phyloP scores from a whole-genome alignment of 2,329 filamentous ascomycete species.

The Annulohypoxylon truncatum region DNA sequence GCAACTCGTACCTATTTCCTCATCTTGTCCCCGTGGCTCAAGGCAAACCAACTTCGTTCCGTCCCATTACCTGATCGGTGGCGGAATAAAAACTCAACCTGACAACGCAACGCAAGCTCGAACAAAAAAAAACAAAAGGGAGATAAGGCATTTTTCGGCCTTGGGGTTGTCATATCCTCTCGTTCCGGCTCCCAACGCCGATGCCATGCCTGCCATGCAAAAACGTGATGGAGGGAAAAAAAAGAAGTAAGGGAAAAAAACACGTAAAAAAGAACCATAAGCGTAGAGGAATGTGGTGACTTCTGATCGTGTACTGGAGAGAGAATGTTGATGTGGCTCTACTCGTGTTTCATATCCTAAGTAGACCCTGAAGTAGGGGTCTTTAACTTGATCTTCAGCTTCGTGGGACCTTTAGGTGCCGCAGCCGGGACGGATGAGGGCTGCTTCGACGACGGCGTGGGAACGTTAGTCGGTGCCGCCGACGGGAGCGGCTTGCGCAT shows the following conservation, averaged over 20 bases:
- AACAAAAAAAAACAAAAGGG: background rate
- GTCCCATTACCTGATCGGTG: background rate
- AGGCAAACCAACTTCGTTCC: background rate
- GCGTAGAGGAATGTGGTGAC: background rate
- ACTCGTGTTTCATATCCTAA: conserved; percentile 14
- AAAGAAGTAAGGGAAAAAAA: background rate
- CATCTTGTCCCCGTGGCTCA: background rate
- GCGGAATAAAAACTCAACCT: background rate
- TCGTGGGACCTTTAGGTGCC: conserved; percentile 35
- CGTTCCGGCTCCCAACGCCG: conserved; percentile 22
- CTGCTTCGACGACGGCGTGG: conserved; percentile 28
- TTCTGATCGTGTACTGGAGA: background rate
- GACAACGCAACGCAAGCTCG: background rate
- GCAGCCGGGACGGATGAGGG: conserved; percentile 27
- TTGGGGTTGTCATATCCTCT: conserved; percentile 6
- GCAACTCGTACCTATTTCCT: background rate
- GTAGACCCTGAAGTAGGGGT: conserved; percentile 22
- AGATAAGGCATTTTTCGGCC: conserved; percentile 14
- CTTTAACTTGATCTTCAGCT: conserved; percentile 51
- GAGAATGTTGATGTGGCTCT: background rate
- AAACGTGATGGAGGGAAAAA: conserved; percentile 2
- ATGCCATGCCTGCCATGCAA: conserved; percentile 25
- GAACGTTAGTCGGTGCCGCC: conserved; percentile 28
- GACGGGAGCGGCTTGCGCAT: conserved; percentile 48
- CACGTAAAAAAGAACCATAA: background rate